phyloP scores from a whole-genome alignment of 2,329 filamentous ascomycete genomes.

The Eutypella sp. region DNA sequence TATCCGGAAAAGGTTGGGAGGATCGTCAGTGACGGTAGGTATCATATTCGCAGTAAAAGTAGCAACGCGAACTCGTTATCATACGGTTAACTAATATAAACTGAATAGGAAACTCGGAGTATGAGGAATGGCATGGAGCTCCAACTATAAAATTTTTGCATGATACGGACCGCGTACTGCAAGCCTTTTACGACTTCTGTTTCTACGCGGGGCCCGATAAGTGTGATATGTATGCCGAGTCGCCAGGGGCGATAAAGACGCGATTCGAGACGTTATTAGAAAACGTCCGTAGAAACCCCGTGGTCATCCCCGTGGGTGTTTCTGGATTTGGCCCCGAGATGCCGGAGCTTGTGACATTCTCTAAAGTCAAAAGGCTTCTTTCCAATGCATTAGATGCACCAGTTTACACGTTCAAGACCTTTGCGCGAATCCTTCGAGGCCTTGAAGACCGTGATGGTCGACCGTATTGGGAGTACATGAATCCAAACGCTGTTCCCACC shows the following conservation, averaged over 20 bases:
- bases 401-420: conserved; percentile 32
- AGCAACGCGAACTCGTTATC: no score
- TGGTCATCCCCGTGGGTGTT: conserved; percentile 32
- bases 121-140: conserved; percentile 48
- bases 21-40: conserved; percentile 45
- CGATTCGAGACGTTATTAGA: conserved; percentile 36
- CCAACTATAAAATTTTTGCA: conserved; percentile 41
- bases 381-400: conserved; percentile 41
- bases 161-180: conserved; percentile 51
- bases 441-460: conserved; percentile 40
- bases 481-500: conserved; percentile 5
- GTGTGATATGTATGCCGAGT: conserved; percentile 39
- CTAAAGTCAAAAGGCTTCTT: conserved; percentile 38
- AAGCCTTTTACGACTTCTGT: conserved; percentile 50
- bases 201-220: conserved; percentile 42
- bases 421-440: conserved; percentile 39
- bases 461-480: conserved; percentile 35
- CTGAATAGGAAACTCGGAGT: conserved; percentile 45
- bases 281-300: conserved; percentile 35
- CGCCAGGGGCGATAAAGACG: conserved; percentile 32
- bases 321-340: conserved; percentile 34
- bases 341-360: conserved; percentile 47
- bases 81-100: no score
- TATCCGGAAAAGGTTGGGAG: conserved; percentile 47
- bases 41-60: not conserved